Evolutionary conservation across 352 stramenopile genomes (phyloP), one percentile per base, ranked within the genome.

Genomic region (Halophytophthora batemanensis): DNA sequence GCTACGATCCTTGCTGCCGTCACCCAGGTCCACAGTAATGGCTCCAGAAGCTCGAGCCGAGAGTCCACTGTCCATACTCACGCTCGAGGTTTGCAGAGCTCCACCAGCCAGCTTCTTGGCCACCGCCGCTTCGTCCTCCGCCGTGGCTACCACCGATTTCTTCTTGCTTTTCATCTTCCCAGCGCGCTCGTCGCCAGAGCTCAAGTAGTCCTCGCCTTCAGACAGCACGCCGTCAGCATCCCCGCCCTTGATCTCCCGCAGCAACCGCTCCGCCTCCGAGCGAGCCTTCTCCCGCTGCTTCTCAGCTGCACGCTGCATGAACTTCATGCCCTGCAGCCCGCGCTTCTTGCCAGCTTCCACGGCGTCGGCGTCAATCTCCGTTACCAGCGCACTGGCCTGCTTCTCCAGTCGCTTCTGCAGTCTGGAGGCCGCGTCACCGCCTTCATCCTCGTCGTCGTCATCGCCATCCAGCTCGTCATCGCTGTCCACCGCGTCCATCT

Each of bases 301-400:
- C 66, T 98, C 77, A 29, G 98, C 78, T n/a, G 95, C 96, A 23
- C 88, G 84, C 74, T 99, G 89, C 97, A 99, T 99, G 64, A 99
- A 99, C 42, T 97, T 96, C 81, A 99, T 96, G 45, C 96, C 87
- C 18, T 98, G 90, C 4, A 99, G 71, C 4, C 93, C 92, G 35
- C 82, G 82, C 18, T 77, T 74, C 54, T 93, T 72, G 5, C 47
- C 58, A 12, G 74, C 71, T 14, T 67, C 60, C 11, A 55, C 66
- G 12, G 82, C 63, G 45, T 90, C 80, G 2, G 70, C 59, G 19
- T 84, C 66, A 33, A 94, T 92, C 56, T 94, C 83, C 36, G 74
- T 84, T 10, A 93, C 73, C 19, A 93, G 61, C 28, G 80, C 77
- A 25, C 57, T 70, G 3, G 81, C 85, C 67, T 93, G 84, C 46